Conservation (phyloP, 495 filamentous ascomycete species). For the Aspergillus taichungensis region DNA sequence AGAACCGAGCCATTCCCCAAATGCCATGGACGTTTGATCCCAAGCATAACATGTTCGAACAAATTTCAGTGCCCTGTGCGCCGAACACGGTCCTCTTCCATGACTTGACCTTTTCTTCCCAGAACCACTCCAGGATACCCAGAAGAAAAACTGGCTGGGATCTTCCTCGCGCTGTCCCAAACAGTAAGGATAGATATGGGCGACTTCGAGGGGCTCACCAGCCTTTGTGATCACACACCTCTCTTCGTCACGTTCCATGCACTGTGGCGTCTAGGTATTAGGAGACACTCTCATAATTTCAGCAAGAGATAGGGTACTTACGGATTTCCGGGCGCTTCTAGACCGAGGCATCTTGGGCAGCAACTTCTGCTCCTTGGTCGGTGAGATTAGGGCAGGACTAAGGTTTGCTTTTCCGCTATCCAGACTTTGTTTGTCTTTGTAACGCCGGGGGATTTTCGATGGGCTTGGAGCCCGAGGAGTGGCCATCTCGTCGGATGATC, state of each 20-base stretch:
- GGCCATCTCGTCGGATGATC: no score
- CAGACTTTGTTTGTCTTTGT: no score
- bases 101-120: not conserved
- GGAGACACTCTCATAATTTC: no score
- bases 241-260: not conserved
- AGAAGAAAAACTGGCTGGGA: not conserved
- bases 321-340: no score
- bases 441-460: no score
- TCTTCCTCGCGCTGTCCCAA: not conserved
- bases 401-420: no score
- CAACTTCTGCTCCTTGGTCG: no score
- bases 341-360: no score
- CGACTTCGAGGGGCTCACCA: not conserved
- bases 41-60: conserved; percentile 1
- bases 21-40: not conserved
- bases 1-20: not conserved
- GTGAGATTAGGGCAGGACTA: no score
- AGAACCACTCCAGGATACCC: not conserved
- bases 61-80: not conserved
- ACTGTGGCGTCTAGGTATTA: no score
- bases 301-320: no score
- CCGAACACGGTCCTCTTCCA: not conserved
- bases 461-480: no score
- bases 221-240: not conserved
- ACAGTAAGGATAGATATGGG: not conserved